phyloP scores from a whole-genome alignment of 345 rosid genomes.

The Viola odorata region DNA sequence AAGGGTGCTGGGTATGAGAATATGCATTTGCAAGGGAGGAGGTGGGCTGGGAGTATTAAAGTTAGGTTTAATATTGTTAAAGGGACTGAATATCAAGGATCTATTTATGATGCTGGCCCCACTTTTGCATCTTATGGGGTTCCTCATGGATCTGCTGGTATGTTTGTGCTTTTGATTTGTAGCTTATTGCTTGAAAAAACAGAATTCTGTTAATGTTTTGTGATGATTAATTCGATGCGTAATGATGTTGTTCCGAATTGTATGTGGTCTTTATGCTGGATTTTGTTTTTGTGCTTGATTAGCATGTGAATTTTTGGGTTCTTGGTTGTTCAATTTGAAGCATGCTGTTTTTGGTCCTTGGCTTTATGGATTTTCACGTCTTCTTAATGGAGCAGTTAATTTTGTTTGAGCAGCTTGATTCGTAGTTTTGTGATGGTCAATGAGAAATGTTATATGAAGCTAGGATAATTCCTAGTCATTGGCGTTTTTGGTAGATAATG shows the following conservation, averaged over 20 bases:
- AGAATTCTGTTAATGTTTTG: no score
- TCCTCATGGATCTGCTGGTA: slow-evolving; percentile 86
- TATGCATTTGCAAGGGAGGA: slow-evolving; percentile 72
- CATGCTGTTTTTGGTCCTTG: not conserved
- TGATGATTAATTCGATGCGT: no score
- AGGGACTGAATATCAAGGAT: slow-evolving; percentile 52
- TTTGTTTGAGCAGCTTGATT: slow-evolving; percentile 4
- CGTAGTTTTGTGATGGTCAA: not conserved
- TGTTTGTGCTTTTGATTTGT: slow-evolving; percentile 1
- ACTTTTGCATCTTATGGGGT: slow-evolving; percentile 74
- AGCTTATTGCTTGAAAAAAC: not conserved
- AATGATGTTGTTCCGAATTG: no score
- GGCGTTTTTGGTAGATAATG: not conserved
- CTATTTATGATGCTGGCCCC: slow-evolving; percentile 69
- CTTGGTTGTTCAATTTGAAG: not conserved
- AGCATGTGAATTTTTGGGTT: not conserved
- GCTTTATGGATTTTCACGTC: not conserved
- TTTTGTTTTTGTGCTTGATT: not conserved
- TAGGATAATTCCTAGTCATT: not conserved
- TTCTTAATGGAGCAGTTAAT: not conserved
- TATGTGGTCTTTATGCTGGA: no score
- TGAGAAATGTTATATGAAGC: not conserved
- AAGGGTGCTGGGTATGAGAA: slow-evolving; percentile 50
- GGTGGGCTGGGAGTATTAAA: slow-evolving; percentile 65
- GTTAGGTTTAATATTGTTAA: slow-evolving; percentile 33